Evolutionary conservation across 1,284 basidiomycete genomes (phyloP), one percentile per base, ranked within the genome.

Genomic region (Ceratobasidium sp.): DNA sequence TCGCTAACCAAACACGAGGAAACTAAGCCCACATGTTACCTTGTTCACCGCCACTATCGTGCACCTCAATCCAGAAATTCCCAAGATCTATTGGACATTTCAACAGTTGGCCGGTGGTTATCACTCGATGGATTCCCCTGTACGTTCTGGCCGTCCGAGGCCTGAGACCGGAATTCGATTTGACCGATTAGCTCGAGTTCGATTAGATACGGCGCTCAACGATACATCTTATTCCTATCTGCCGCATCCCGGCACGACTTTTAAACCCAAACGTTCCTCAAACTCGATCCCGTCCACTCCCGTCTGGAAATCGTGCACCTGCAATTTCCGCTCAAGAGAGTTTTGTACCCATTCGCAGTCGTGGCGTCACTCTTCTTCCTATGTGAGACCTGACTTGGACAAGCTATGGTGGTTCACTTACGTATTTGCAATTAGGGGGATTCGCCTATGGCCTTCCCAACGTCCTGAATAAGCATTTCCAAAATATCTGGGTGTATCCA

Each of bases 381-480:
- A 36, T 93, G 89, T 89, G 81, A 79, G 84, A n/a, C 80, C 62
- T 18, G 9, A 12, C 18, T 18, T 16, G 2, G 10, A 9, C 28
- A 21, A 8, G n/a, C n/a, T n/a, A n/a, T n/a, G n/a, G n/a, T n/a
- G 14, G 14, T 14, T 39, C 36, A 14, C 8, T 41, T 10, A 43
- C 9, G 1, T 23, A 41, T 23, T 21, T 3, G 21, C 21, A 12
- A 12, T 41, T n/a, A 59, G 84, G 86, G 90, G 86, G 89, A 0
- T 92, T 92, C 78, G 88, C 90, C 1, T 91, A 92, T 76, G 91
- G 91, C 84, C 86, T 94, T 64, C 89, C 94, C 75, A 93, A 95
- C 80, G 92, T 94, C 41, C 84, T 94, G 71, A 93, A 93, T 81
- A 87, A 91, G 67, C 91, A 93, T 78, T 93, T 93, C 80, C 92